These are phyloP conservation scores for Chrysanthemum lavandulifolium DNA, from an alignment of 129 eudicot species.

Conservation along the genomic window DNA sequence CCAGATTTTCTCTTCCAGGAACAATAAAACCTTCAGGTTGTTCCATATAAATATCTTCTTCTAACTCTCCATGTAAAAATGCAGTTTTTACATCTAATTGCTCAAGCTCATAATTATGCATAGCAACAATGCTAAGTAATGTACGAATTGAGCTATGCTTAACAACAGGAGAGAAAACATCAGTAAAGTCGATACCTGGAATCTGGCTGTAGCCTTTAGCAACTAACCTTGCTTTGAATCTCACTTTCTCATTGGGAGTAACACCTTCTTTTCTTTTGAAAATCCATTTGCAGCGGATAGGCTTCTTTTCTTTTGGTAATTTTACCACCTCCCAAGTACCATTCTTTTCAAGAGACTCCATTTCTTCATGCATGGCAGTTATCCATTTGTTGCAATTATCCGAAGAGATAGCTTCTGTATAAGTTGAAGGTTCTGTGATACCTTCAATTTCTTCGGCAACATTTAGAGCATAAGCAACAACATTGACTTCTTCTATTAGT, in stretches of 20 bases:
- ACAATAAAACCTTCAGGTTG: neutral
- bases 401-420: neutral
- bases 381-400: neutral
- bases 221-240: neutral
- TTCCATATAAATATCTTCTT: neutral
- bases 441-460: neutral
- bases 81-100: neutral
- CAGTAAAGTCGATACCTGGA: neutral
- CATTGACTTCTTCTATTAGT: conserved; percentile 7
- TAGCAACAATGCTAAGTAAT: conserved; percentile 2
- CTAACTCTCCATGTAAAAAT: neutral
- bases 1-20: neutral
- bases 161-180: conserved; percentile 6
- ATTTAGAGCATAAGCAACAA: neutral
- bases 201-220: neutral
- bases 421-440: neutral
- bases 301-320: neutral
- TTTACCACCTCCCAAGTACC: neutral
- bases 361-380: neutral
- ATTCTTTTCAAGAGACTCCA: neutral
- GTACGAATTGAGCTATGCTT: conserved; percentile 2
- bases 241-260: too few relatives aligned
- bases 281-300: too few relatives aligned
- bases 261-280: too few relatives aligned
- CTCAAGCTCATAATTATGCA: conserved; percentile 5